Base-by-base conservation (phyloP, 164 flowering plant genomes). In the Tinospora cordifolia region DNA sequence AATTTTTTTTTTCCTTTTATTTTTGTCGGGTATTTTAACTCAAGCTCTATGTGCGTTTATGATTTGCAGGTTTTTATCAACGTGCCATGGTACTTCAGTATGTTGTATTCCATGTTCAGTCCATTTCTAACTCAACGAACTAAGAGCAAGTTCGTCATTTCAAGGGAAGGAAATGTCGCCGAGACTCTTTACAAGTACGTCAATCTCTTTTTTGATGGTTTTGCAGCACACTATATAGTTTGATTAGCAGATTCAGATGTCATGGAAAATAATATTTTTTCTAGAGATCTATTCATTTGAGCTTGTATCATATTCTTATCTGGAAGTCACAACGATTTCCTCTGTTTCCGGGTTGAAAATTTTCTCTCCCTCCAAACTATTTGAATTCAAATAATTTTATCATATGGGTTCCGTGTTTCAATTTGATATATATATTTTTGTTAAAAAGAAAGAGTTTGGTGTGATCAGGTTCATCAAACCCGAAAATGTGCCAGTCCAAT, bases 41-140 rank as follows among this genome's bases (percentile, higher is more conserved):
- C 10, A 27, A 17, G 11, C 38, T 3, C 15, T 12, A 8, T 17
- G 12, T 51, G 2, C 10, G 62, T 15, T 63, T 59, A 46, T 58
- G 47, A 25, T 70, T 34, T 73, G 66, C 72, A 94, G 98, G 81
- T 92, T 17, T 94, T 92, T 69, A 84, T 92, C 83, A 90, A 94
- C 71, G 97, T 92, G 60, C 97, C 97, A 0, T 95, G 96, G 96
- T 90, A 89, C 84, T 95, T 89, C 73, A 89, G 90, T 66, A 59
- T 88, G 80, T 68, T 92, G 71, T 90, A 91, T 68, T 89, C 97
- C 0, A 83, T 95, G 89, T 87, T 92, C 71, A 91, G 98, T 65
- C 99, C 99, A 0, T 95, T 95, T 73, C 74, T 95, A 49, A 95
- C 99, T 26, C 96, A 90, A 71, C 70, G 99, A 67, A 95, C 99